Evolutionary conservation across 805 yeast species (phyloP), one percentile per base, ranked within the genome.

Genomic region (Yamadazyma insecticola): DNA sequence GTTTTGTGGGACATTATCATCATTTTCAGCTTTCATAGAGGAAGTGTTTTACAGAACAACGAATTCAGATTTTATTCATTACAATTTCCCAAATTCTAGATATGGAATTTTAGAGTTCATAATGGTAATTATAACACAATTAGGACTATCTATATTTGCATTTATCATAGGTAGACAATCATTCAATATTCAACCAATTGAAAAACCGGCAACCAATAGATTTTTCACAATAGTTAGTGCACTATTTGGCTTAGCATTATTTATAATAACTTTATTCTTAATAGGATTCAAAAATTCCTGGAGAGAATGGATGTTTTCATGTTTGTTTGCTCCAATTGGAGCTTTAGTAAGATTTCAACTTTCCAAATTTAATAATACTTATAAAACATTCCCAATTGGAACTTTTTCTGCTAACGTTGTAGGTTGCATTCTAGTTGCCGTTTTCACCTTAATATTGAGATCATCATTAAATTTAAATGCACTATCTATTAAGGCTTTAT

Each of bases 41-140:
- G 85, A 79, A 39, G 51, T 72, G 2, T 78, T 79, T 43, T 48
- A 63, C 14, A 56, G 59, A 35, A 59, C 81, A 5, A 64, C 78
- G 1, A 65, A 75, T 44, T 51, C 55, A 2, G 39, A 43, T 5
- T 36, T 66, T n/a, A n/a, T 17, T 5, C 33, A 41, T 6, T 70
- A 68, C 43, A 28, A 35, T 10, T 63, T 55, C 36, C 85, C 84
- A 1, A 81, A 76, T 39, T 60, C 74, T 6, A 96, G 84, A 0
- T 86, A 84, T 51, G 94, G 95, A 0, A 73, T 83, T 2, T 78
- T 85, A 79, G 84, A 79, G 36, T 81, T 77, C 31, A 52, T 82
- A 14, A 72, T 88, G 1, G 86, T 82, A 2, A 26, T 75, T 0
- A 43, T 85, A 1, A 58, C 73, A 1, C 84, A 86, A 33, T 38